Conservation (phyloP, 2,329 filamentous ascomycete genomes). For the Cryphonectria japonica region DNA sequence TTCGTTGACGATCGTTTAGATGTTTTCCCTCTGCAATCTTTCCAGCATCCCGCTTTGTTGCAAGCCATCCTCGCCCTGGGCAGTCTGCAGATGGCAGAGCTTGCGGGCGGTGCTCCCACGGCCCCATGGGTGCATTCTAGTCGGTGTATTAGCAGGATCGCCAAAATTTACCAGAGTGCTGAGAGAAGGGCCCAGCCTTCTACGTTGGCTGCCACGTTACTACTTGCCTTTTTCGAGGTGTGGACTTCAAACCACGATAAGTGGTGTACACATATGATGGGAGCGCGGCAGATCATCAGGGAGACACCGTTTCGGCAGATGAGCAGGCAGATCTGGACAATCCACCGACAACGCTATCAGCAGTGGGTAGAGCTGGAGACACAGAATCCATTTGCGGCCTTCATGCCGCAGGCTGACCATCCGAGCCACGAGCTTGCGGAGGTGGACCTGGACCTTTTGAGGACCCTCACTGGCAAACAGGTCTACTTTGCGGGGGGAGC, state of each 20-base stretch:
- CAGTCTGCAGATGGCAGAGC: slow-evolving; percentile 83
- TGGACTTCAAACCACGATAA: slow-evolving; percentile 93
- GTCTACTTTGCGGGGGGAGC: slow-evolving; percentile 36
- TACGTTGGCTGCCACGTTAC: slow-evolving; percentile 83
- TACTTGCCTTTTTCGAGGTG: slow-evolving; percentile 91
- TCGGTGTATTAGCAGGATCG: slow-evolving; percentile 77
- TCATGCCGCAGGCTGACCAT: slow-evolving; percentile 32
- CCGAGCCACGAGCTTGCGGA: slow-evolving; percentile 41
- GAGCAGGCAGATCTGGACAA: slow-evolving; percentile 69
- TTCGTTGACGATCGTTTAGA: slow-evolving; percentile 54
- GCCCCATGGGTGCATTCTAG: slow-evolving; percentile 92
- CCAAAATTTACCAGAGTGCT: slow-evolving; percentile 72
- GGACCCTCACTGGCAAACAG: slow-evolving; percentile 44
- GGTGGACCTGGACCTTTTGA: slow-evolving; percentile 48
- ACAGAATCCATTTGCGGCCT: slow-evolving; percentile 32
- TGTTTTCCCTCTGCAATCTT: slow-evolving; percentile 79
- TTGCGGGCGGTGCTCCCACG: slow-evolving; percentile 74
- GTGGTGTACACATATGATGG: slow-evolving; percentile 91
- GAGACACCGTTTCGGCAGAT: slow-evolving; percentile 80
- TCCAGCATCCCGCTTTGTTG: slow-evolving; percentile 83
- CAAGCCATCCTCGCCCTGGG: slow-evolving; percentile 89
- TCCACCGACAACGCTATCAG: slow-evolving; percentile 51
- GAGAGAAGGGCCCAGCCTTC: slow-evolving; percentile 73
- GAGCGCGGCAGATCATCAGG: slow-evolving; percentile 77
- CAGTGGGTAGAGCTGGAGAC: slow-evolving; percentile 25